Conservation (phyloP, 306 rosid species). For the Hippophae gyantsensis region DNA sequence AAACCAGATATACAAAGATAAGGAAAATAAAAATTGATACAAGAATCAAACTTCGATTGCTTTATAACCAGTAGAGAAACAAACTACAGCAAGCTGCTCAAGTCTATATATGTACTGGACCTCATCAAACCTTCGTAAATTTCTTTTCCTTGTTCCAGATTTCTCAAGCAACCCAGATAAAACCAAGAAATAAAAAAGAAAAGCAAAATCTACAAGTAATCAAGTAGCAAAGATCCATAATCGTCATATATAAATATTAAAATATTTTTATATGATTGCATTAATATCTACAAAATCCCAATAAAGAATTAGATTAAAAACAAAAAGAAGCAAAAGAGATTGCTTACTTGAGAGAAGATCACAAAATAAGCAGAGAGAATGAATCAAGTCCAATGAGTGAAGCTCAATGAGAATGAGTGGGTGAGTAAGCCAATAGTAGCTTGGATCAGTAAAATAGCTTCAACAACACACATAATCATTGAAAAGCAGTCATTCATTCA, state of each 20-base stretch:
- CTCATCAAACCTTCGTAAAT: not conserved
- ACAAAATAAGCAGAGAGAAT: not conserved
- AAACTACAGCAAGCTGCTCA: not conserved
- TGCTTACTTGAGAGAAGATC: slow-evolving; percentile 1
- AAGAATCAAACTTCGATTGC: not conserved
- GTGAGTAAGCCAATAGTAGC: slow-evolving; percentile 1
- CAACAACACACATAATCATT: slow-evolving; percentile 9
- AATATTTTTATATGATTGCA: not conserved
- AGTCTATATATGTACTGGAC: not conserved
- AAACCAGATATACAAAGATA: not conserved
- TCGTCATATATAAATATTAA: not conserved
- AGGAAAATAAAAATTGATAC: not conserved
- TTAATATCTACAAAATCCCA: not conserved
- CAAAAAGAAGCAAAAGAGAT: not conserved
- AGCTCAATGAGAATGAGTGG: not conserved
- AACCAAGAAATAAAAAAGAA: not conserved
- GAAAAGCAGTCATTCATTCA: slow-evolving; percentile 6
- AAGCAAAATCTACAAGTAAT: not conserved
- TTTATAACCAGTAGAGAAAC: not conserved
- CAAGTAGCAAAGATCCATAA: not conserved
- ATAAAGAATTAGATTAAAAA: not conserved
- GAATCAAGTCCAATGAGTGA: not conserved
- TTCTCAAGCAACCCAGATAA: not conserved
- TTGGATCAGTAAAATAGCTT: slow-evolving; percentile 16
- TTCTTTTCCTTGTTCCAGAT: not conserved